These are phyloP conservation scores for Penicillium malachiteum DNA, from an alignment of 495 filamentous ascomycete genomes.

Conservation along the genomic window DNA sequence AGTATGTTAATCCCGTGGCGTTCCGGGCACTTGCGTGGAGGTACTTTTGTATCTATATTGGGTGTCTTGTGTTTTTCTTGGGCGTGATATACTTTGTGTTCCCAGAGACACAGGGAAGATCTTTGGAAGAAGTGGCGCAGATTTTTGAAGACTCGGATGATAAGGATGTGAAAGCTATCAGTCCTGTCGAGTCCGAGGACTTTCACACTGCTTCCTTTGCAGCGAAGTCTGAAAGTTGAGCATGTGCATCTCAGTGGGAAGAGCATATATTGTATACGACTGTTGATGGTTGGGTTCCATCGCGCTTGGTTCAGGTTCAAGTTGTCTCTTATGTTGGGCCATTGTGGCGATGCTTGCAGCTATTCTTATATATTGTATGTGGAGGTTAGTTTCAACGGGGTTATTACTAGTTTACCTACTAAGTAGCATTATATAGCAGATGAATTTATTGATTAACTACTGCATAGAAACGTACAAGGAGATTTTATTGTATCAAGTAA, in stretches of 20 bases:
- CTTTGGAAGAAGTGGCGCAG: conserved; percentile 8
- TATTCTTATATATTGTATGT: too few relatives aligned
- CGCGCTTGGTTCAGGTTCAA: too few relatives aligned
- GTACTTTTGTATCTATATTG: conserved; percentile 62
- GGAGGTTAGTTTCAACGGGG: too few relatives aligned
- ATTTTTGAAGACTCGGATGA: conserved; percentile 6
- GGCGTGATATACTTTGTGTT: conserved; percentile 63
- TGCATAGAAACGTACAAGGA: too few relatives aligned
- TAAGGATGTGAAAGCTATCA: not conserved
- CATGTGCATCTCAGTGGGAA: not conserved
- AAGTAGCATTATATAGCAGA: too few relatives aligned
- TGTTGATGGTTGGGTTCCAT: too few relatives aligned
- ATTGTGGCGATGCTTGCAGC: too few relatives aligned
- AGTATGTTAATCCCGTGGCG: conserved; percentile 60
- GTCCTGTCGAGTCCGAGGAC: not conserved
- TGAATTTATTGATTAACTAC: too few relatives aligned
- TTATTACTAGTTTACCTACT: too few relatives aligned
- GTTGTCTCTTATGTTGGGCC: too few relatives aligned
- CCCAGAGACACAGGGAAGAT: conserved; percentile 57
- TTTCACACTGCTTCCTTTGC: not conserved
- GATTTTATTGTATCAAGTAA: too few relatives aligned
- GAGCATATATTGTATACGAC: too few relatives aligned
- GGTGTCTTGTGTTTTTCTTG: conserved; percentile 54
- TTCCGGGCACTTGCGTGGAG: conserved; percentile 53
- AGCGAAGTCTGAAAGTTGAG: not conserved